Evolutionary conservation across 257 asterid genomes (phyloP), one percentile per base, ranked within the genome.

Genomic region (Petunia secreta): DNA sequence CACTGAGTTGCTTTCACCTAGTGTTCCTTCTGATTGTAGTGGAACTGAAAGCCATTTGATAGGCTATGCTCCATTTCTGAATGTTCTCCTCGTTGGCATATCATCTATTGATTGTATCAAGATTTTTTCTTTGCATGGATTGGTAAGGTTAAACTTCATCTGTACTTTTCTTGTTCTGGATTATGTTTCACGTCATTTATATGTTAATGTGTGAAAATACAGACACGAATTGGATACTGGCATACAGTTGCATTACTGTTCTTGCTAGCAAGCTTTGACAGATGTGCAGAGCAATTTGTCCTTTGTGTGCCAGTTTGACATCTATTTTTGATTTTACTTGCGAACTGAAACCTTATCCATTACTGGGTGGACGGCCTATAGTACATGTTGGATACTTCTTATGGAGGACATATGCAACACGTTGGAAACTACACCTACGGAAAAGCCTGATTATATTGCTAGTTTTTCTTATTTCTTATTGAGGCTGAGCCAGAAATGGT

Each of bases 121-220:
- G 90, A 93, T 92, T 40, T 92, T 95, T 82, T 96, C 98, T 69
- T 92, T 92, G 77, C 98, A 93, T 81, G 99, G 99, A 82, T 86
- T 94, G 99, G 99, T 96, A 90, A 25, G 84, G 98, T 92, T 83
- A 88, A 83, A 75, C 82, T 78, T 88, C 81, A 75, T 15, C 57
- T 78, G 63, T 25, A 11, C 55, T 50, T 78, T 63, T 63, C 52
- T 63, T 46, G 46, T 78, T 64, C 65, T 79, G 63, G 63, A 55
- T 50, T 79, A 79, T 79, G 58, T 53, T 78, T 68, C 36, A 39
- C 63, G 74, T n/a, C 54, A 63, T 36, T 68, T 55, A 63, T 71
- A 71, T 71, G 77, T 71, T 71, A 71, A 36, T 50, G 60, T 48
- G 44, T 11, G 43, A 71, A 48, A 48, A 71, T 48, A 9, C 48